Conservation (phyloP, 164 flowering plant genomes). For the Cinnamomum chago region DNA sequence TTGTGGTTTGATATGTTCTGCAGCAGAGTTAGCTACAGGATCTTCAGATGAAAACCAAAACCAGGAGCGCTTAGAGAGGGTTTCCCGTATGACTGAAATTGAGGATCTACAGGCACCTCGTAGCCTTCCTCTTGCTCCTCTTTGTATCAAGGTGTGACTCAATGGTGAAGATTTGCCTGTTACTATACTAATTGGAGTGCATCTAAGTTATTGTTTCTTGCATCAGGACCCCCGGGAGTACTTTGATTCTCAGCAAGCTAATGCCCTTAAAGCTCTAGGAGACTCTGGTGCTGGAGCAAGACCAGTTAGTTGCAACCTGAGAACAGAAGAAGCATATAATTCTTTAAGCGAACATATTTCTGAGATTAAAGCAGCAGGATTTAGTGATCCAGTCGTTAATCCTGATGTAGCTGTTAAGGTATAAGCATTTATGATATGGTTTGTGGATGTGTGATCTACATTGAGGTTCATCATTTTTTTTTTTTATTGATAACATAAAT, state of each 20-base stretch:
- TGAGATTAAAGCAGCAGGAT: slow-evolving; percentile 51
- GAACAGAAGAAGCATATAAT: slow-evolving; percentile 59
- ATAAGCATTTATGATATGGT: slow-evolving; percentile 7
- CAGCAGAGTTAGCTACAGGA: slow-evolving; percentile 54
- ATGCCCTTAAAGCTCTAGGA: slow-evolving; percentile 66
- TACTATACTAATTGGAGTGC: background rate
- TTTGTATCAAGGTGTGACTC: slow-evolving; percentile 70
- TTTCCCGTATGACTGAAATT: slow-evolving; percentile 60
- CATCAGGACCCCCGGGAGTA: slow-evolving; percentile 93
- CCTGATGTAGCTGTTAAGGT: slow-evolving; percentile 79
- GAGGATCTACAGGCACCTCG: slow-evolving; percentile 88
- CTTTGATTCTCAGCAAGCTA: slow-evolving; percentile 94
- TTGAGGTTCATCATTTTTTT: background rate
- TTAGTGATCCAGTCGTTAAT: slow-evolving; percentile 55
- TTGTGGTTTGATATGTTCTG: slow-evolving; percentile 11
- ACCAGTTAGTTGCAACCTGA: slow-evolving; percentile 41
- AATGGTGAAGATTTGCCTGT: slow-evolving; percentile 7
- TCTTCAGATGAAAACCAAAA: slow-evolving; percentile 36
- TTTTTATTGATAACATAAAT: background rate
- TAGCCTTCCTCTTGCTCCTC: slow-evolving; percentile 72
- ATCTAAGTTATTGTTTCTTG: slow-evolving; percentile 1
- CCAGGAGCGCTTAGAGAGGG: slow-evolving; percentile 44
- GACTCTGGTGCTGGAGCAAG: slow-evolving; percentile 39
- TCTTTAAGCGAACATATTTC: slow-evolving; percentile 53
- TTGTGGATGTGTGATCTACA: background rate